Percentiles rank a stretch among this genome's conserved stretches.
These are phyloP conservation scores for Neurospora sp. DNA, from an alignment of 495 filamentous ascomycete genomes.

Conservation along the genomic window DNA sequence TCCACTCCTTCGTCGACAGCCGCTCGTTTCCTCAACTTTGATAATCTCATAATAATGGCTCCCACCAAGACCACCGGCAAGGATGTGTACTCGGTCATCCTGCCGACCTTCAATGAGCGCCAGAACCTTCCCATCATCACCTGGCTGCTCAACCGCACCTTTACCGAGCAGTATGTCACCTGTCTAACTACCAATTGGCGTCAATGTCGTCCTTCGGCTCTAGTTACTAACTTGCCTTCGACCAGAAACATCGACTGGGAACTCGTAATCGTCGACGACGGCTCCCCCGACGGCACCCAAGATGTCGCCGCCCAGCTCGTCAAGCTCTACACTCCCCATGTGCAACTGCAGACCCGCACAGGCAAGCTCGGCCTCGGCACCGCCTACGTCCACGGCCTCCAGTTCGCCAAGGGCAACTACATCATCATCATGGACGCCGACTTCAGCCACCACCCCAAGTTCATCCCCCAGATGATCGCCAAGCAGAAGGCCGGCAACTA, in stretches of 20 bases:
- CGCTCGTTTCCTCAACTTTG: background rate
- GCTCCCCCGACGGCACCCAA: conserved; percentile 91
- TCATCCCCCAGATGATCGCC: conserved; percentile 79
- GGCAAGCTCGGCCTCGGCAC: conserved; percentile 96
- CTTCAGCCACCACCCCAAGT: conserved; percentile 97
- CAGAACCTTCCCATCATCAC: conserved; percentile 90
- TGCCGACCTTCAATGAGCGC: conserved; percentile 98
- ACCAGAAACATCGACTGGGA: conserved; percentile 90
- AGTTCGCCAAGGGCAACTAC: conserved; percentile 80
- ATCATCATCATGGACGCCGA: conserved; percentile 99
- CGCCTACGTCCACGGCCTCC: conserved; percentile 89
- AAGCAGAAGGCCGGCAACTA: conserved; percentile 60
- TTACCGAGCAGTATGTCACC: conserved; percentile 63
- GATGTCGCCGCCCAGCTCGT: conserved; percentile 81
- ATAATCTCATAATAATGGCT: conserved; percentile 13
- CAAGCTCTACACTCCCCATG: conserved; percentile 66
- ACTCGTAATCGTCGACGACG: conserved; percentile 94
- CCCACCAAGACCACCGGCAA: conserved; percentile 25
- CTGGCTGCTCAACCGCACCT: conserved; percentile 85
- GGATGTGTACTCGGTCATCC: conserved; percentile 91
- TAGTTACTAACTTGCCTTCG: background rate
- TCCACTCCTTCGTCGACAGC: background rate
- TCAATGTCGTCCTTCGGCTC: too few relatives aligned
- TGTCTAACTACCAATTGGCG: too few relatives aligned
- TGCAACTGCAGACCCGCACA: conserved; percentile 73